Evolutionary conservation across 768 basidiomycete species (phyloP).

Genomic region (Grammothele lineata): DNA sequence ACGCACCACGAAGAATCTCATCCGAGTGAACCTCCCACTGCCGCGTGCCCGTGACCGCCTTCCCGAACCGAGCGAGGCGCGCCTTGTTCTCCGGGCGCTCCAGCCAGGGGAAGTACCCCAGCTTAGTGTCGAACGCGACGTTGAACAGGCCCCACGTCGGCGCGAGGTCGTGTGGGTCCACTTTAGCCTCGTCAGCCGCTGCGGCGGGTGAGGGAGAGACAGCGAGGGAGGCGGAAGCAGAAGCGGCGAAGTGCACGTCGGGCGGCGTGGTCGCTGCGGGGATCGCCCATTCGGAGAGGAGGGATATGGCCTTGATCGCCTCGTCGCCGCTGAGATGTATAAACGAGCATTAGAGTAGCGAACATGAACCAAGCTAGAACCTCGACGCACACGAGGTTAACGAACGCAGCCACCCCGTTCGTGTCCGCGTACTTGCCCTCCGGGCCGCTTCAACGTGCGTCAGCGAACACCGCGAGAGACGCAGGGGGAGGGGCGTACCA

Average conservation of each 20-base stretch:
- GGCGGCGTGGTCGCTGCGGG: slow-evolving; percentile 3
- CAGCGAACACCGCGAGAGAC: neutral
- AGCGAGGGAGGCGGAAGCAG: too few relatives aligned
- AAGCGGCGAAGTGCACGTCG: slow-evolving; percentile 1
- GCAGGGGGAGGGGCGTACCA: too few relatives aligned
- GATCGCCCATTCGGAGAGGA: slow-evolving; percentile 54
- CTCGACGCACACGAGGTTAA: slow-evolving; percentile 56
- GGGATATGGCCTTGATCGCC: slow-evolving; percentile 69
- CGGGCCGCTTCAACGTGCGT: slow-evolving; percentile 43
- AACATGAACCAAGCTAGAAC: too few relatives aligned
- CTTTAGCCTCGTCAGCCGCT: too few relatives aligned
- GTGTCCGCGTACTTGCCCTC: slow-evolving; percentile 61
- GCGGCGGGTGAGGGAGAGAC: too few relatives aligned
- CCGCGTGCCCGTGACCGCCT: slow-evolving; percentile 69
- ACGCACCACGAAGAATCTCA: slow-evolving; percentile 15
- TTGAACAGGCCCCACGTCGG: slow-evolving; percentile 47
- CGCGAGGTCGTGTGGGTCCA: neutral
- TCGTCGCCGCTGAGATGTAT: slow-evolving; percentile 63
- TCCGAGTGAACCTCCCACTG: slow-evolving; percentile 67
- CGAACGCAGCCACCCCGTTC: slow-evolving; percentile 65
- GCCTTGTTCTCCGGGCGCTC: slow-evolving; percentile 47
- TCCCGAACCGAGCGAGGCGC: slow-evolving; percentile 63
- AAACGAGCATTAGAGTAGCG: too few relatives aligned
- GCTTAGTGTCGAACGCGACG: slow-evolving; percentile 54
- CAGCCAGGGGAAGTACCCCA: slow-evolving; percentile 66